Evolutionary conservation across 208 protist genomes (phyloP), one percentile per base, ranked within the genome.

Genomic region (Trypanosoma conorhini): DNA sequence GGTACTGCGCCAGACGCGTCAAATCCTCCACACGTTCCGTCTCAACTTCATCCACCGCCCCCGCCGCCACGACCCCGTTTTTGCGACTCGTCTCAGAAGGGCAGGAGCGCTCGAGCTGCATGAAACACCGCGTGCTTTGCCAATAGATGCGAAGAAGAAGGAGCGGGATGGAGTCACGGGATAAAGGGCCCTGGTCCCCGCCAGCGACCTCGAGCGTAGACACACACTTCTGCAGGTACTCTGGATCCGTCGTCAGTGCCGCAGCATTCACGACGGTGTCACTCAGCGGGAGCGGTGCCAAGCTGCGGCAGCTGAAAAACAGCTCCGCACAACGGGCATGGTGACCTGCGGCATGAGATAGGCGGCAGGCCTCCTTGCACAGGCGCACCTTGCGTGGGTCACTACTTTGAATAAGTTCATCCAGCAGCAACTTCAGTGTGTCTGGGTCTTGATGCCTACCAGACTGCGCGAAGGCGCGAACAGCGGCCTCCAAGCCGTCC

Each of bases 301-400:
- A 31, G 5, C 21, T 42, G 38, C 60, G 51, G 46, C 69, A 79
- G 24, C 67, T 67, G 62, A 80, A 77, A 69, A 72, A 83, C 4
- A 83, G 59, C 66, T 79, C 74, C 17, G 74, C 72, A 62, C 79
- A 83, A n/a, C 61, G 69, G 15, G 62, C 48, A 64, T 74, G 56
- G 24, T 64, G 44, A 12, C 79, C 79, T 24, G 63, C 64, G 3
- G 42, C 56, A 38, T 76, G 54, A 4, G 79, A 74, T 40, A 84
- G 24, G 19, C 67, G 64, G 62, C 79, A 84, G 15, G 61, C 61
- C 24, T 71, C 68, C 51, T 59, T 68, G 55, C 72, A 71, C 9
- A 77, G 30, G 22, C 61, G 72, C 30, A 58, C 60, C 31, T 77
- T 77, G 22, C 72, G 63, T 0, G 58, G 48, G 61, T 77, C 60